Evolutionary conservation across 148 eudicot species (phyloP), one percentile per base, ranked within the genome.

Genomic region (Arbutus unedo): DNA sequence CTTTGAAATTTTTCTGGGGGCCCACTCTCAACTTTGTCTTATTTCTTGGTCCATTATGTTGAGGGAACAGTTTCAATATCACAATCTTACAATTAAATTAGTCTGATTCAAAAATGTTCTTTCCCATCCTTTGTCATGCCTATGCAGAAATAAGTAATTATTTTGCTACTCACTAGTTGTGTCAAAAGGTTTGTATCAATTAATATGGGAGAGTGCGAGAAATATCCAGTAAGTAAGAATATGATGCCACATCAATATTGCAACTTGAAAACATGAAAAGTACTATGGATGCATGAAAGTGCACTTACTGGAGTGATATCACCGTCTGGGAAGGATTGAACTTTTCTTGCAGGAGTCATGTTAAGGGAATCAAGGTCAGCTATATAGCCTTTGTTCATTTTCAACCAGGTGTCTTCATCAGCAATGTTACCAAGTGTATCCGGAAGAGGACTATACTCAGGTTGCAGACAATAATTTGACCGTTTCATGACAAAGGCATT

Each of bases 321-420:
- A 67, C 82, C 87, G 23, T 92, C 81, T 70, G 95, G 90, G 75
- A 92, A 86, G 18, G 96, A 92, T 79, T 90, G 92, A 81, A 86
- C 91, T 87, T 94, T 94, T 72, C 87, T 85, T 56, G 96, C 95
- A n/a, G 98, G 97, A 85, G 99, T 94, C 84, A 91, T 89, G 76
- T 88, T 87, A 88, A 96, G 87, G 72, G 96, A 88, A 89, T 96
- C 99, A 89, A 96, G 98, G 84, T 96, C 97, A 62, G 97, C 94
- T 81, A 91, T 85, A 82, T 80, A 94, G 74, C 99, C 99, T 83
- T 90, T 96, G 77, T 96, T 94, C 94, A 96, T 84, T 87, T 91
- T 90, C 88, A 88, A 76, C 99, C 99, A 96, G 50, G 90, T 89
- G 81, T 96, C 98, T 87, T 96, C 99, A 83, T 96, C 99, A 68